A percentile compares a stretch with the other conserved stretches of the same genome.
phyloP scores from a whole-genome alignment of 768 basidiomycete genomes.

The Trametes villosa region DNA sequence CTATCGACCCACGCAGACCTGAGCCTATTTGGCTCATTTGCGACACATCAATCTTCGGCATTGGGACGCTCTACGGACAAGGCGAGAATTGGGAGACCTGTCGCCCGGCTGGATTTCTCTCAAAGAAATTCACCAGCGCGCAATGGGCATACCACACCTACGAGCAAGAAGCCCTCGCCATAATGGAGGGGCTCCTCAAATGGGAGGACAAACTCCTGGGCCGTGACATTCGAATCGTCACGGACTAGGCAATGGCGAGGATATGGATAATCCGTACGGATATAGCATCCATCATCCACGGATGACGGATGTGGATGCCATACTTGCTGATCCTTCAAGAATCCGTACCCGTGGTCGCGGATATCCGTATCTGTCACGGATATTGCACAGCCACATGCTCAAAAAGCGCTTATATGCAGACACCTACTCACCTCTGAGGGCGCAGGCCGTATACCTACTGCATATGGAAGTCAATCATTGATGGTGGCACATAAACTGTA shows the following conservation, averaged over 20 bases:
- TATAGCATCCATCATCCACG: neutral
- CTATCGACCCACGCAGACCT: no score
- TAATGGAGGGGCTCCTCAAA: conserved; percentile 17
- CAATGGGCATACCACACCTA: conserved; percentile 16
- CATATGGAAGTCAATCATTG: no score
- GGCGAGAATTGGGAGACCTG: conserved; percentile 17
- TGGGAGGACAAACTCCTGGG: no score
- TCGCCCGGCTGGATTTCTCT: conserved; percentile 24
- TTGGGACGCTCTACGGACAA: no score
- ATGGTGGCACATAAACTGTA: no score
- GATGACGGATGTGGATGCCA: neutral
- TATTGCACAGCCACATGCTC: neutral
- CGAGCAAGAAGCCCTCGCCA: conserved; percentile 17
- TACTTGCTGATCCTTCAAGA: neutral
- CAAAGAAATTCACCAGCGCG: conserved; percentile 22
- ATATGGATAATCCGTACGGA: neutral
- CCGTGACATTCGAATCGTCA: no score
- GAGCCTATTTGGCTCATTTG: no score
- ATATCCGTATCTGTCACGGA: neutral
- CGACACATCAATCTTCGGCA: no score
- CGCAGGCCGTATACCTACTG: neutral
- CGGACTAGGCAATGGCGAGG: neutral
- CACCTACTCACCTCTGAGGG: neutral
- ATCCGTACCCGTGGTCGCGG: neutral
- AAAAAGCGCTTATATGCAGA: neutral